Percentiles rank a stretch among this genome's conserved stretches.
phyloP scores from a whole-genome alignment of 441 rosid genomes.

The Pelargonium cotyledonis region DNA sequence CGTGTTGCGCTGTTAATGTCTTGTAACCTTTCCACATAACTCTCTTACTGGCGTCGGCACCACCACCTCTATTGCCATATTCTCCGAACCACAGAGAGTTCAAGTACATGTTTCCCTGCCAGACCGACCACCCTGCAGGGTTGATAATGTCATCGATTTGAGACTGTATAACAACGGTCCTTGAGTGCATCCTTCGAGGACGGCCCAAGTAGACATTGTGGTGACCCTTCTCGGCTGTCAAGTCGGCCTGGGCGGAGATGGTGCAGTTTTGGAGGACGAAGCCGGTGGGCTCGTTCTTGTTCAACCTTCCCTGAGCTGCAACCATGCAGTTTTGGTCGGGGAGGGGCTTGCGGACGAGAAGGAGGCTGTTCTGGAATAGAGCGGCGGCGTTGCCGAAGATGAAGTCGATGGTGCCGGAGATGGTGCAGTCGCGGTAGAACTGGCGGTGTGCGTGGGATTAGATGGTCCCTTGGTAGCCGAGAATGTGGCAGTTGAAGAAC shows the following conservation, averaged over 20 bases:
- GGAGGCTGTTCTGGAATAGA: slow-evolving; percentile 45
- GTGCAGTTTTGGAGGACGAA: slow-evolving; percentile 36
- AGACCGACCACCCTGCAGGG: slow-evolving; percentile 40
- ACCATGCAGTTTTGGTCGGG: slow-evolving; percentile 32
- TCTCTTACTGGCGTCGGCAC: not conserved
- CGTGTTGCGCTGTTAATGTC: not conserved
- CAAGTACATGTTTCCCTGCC: not conserved
- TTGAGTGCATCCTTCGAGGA: slow-evolving; percentile 41
- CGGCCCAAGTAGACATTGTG: slow-evolving; percentile 40
- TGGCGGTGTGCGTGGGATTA: slow-evolving; percentile 51
- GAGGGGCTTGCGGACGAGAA: slow-evolving; percentile 45
- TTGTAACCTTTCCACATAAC: not conserved
- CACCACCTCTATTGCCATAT: slow-evolving; percentile 22
- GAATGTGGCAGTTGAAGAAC: slow-evolving; percentile 43
- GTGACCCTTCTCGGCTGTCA: slow-evolving; percentile 30
- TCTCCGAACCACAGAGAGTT: slow-evolving; percentile 33
- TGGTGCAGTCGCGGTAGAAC: slow-evolving; percentile 43
- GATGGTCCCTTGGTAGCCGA: slow-evolving; percentile 47
- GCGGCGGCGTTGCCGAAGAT: slow-evolving; percentile 48
- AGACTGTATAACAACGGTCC: slow-evolving; percentile 38
- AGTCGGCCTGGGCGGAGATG: slow-evolving; percentile 35
- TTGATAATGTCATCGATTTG: slow-evolving; percentile 34
- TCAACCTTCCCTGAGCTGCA: slow-evolving; percentile 47
- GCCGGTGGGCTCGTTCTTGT: slow-evolving; percentile 41
- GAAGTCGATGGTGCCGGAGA: slow-evolving; percentile 45